A percentile compares a stretch with the other conserved stretches of the same genome.
Evolutionary conservation across 768 basidiomycete genomes (phyloP).

Genomic region (Trametes cubensis): DNA sequence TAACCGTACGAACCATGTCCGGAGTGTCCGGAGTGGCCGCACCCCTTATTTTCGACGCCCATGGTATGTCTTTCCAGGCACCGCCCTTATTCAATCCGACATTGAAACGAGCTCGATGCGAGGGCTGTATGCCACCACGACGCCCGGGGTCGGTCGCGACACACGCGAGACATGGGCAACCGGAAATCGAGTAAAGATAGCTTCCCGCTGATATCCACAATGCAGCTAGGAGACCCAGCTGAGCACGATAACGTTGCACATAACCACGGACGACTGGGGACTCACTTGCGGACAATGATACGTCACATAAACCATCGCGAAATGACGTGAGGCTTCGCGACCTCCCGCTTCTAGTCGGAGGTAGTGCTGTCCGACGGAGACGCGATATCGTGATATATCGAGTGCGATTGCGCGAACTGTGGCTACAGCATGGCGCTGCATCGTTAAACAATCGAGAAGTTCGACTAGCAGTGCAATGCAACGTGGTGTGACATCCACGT

Average conservation of each 20-base stretch:
- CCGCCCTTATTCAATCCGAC: too few relatives aligned
- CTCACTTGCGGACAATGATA: neutral
- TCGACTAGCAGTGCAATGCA: neutral
- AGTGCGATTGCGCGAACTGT: slow-evolving; percentile 2
- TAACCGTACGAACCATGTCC: neutral
- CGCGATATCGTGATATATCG: slow-evolving; percentile 14
- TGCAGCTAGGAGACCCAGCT: too few relatives aligned
- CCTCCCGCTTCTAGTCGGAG: neutral
- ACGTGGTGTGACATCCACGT: neutral
- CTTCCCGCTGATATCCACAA: too few relatives aligned
- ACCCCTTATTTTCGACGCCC: neutral
- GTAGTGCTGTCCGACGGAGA: slow-evolving; percentile 1
- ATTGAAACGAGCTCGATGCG: too few relatives aligned
- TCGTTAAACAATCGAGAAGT: neutral
- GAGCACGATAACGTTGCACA: too few relatives aligned
- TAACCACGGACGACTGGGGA: too few relatives aligned
- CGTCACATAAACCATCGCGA: neutral
- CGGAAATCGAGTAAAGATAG: too few relatives aligned
- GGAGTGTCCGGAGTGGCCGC: neutral
- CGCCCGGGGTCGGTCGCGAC: too few relatives aligned
- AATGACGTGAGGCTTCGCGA: slow-evolving; percentile 8
- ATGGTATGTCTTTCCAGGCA: too few relatives aligned
- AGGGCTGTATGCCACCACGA: too few relatives aligned
- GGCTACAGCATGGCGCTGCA: neutral
- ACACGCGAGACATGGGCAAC: too few relatives aligned